Evolutionary conservation across 768 basidiomycete genomes (phyloP), one percentile per base, ranked within the genome.

Genomic region (Punctularia strigosozonata): DNA sequence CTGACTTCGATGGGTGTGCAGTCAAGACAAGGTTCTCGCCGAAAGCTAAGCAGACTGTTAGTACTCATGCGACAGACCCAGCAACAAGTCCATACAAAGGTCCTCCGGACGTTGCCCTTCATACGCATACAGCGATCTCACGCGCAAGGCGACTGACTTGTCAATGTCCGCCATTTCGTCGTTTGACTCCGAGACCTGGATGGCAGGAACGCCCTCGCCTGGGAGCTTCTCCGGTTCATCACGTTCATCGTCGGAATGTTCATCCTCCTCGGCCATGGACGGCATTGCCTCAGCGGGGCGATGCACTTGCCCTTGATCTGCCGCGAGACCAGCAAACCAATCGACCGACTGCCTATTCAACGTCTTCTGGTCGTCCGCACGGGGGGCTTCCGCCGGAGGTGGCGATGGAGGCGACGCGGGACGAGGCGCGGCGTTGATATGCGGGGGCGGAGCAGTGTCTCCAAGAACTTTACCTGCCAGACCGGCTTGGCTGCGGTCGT

Each of bases 301-400:
- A 18, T 51, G 58, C 18, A 53, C 56, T 21, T 53, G 51, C 25
- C 66, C 70, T 25, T 62, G 62, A 61, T 94, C 80, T 26, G 81
- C 83, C 10, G 92, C 90, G 10, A 94, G 67, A 23, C 80, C 82
- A 37, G 78, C 73, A 53, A 87, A 90, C 92, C 92, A 98, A 50
- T 89, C 91, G 3, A 94, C 81, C 5, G 80, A 82, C 56, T 90
- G 82, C 43, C 78, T 66, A 49, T 81, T 73, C n/a, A n/a, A n/a
- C n/a, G n/a, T n/a, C n/a, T n/a, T n/a, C n/a, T n/a, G n/a, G n/a
- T n/a, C n/a, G n/a, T n/a, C n/a, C n/a, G n/a, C n/a, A n/a, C n/a
- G n/a, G n/a, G n/a, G n/a, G n/a, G n/a, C n/a, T 4, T 55, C 43
- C 41, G 50, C 44, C 25, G 46, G 42, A 21, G 54, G 44, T 6